Evolutionary conservation across 2,329 filamentous ascomycete genomes (phyloP).

Genomic region (Arthrobotrys sphaeroides): DNA sequence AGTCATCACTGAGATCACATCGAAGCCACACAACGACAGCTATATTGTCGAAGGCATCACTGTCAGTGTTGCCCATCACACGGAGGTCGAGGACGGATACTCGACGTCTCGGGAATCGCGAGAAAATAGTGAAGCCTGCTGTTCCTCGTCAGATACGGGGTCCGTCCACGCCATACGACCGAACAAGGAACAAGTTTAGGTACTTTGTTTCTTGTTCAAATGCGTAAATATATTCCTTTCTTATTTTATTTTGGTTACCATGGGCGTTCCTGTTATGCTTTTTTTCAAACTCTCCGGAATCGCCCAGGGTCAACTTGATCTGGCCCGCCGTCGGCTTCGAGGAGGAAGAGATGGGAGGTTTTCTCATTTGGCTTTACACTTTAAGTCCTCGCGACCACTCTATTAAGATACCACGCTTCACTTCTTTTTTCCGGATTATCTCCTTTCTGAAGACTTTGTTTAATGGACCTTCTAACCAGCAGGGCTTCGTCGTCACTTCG

Average conservation of each 20-base stretch:
- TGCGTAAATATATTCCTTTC: background rate
- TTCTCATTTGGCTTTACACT: background rate
- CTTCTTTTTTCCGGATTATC: background rate
- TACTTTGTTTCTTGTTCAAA: slow-evolving; percentile 26
- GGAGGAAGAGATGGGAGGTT: background rate
- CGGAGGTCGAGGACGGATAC: slow-evolving; percentile 40
- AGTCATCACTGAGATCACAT: slow-evolving; percentile 48
- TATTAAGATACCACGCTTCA: slow-evolving; percentile 12
- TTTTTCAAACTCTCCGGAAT: background rate
- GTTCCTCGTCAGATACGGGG: slow-evolving; percentile 28
- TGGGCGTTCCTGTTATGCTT: background rate
- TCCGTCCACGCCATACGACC: slow-evolving; percentile 48
- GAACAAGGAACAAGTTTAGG: slow-evolving; percentile 45
- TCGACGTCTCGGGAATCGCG: slow-evolving; percentile 35
- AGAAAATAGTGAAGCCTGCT: slow-evolving; percentile 32
- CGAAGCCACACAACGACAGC: slow-evolving; percentile 46
- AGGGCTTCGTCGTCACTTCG: background rate
- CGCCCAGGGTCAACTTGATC: background rate
- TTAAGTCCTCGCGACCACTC: background rate
- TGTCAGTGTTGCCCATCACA: slow-evolving; percentile 37
- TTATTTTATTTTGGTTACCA: background rate
- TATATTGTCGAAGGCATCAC: slow-evolving; percentile 46
- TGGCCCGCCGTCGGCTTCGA: background rate
- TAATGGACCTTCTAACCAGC: background rate
- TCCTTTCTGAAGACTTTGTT: background rate